Percentiles rank a stretch among this genome's conserved stretches.
Conservation (phyloP, 495 filamentous ascomycete genomes). For the Aspergillus nanangensis region DNA sequence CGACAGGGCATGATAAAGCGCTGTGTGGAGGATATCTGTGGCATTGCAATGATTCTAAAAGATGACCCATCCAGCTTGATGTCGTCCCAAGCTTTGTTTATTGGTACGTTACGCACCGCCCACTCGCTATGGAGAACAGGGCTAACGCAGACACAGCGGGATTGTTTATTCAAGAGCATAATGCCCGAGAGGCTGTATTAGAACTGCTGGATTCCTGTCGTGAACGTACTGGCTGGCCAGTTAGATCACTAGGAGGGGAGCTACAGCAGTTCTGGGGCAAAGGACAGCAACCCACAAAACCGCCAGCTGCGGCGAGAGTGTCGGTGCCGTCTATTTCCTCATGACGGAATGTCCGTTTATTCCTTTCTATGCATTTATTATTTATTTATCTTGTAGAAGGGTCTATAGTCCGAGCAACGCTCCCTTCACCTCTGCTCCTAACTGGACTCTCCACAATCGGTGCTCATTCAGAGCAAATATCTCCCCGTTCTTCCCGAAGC, state of each 20-base stretch:
- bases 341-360: too few species aligned
- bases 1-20: conserved; percentile 14
- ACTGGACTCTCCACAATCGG: conserved; percentile 32
- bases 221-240: conserved; percentile 17
- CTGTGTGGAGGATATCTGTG: conserved; percentile 18
- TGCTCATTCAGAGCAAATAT: conserved; percentile 40
- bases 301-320: too few species aligned
- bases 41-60: conserved; percentile 19
- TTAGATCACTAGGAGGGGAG: conserved; percentile 13
- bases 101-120: conserved; percentile 11
- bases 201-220: conserved; percentile 16
- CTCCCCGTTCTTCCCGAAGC: conserved; percentile 37
- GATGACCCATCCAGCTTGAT: conserved; percentile 20
- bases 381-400: too few species aligned
- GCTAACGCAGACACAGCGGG: conserved; percentile 12
- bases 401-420: conserved; percentile 24
- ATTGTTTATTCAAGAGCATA: conserved; percentile 10
- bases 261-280: conserved; percentile 13
- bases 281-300: too few species aligned
- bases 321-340: too few species aligned
- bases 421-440: conserved; percentile 26
- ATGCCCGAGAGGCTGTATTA: conserved; percentile 12
- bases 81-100: conserved; percentile 25
- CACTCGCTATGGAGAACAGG: too few species aligned
- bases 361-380: too few species aligned